Conservation (phyloP, 1,139 yeast species). For the Candida gigantensis region DNA sequence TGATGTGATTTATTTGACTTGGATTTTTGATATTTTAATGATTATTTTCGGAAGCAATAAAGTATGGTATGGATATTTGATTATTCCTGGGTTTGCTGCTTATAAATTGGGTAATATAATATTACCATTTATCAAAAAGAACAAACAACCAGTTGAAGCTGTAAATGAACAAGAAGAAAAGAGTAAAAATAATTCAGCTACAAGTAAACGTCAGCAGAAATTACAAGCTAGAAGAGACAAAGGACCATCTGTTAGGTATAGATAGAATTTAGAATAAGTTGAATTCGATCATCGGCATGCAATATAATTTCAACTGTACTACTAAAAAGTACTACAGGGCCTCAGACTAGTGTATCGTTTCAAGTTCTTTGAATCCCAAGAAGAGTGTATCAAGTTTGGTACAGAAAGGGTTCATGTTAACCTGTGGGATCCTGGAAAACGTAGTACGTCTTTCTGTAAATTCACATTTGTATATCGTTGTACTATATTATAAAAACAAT, state of each 20-base stretch:
- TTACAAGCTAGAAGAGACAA: conserved; percentile 47
- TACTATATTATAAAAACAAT: no score
- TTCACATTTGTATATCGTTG: no score
- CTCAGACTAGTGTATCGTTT: no score
- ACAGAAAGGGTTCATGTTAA: no score
- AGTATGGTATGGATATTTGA: conserved; percentile 59
- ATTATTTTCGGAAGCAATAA: conserved; percentile 56
- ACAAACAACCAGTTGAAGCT: conserved; percentile 6
- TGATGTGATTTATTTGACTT: conserved; percentile 72
- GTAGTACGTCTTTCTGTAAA: no score
- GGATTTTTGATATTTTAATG: conserved; percentile 59
- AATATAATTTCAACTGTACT: no score
- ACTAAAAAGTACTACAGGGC: no score
- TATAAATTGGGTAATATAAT: conserved; percentile 47
- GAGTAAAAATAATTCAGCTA: conserved; percentile 13
- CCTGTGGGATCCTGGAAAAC: no score
- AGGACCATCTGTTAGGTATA: conserved; percentile 29
- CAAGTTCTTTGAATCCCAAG: no score
- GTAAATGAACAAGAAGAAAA: not conserved
- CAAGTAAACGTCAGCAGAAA: conserved; percentile 53
- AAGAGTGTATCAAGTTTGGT: no score
- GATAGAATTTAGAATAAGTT: no score
- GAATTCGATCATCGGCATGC: no score
- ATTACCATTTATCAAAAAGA: conserved; percentile 22
- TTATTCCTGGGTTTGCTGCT: conserved; percentile 52